phyloP scores from a whole-genome alignment of 768 basidiomycete genomes.

The Trametes villosa region DNA sequence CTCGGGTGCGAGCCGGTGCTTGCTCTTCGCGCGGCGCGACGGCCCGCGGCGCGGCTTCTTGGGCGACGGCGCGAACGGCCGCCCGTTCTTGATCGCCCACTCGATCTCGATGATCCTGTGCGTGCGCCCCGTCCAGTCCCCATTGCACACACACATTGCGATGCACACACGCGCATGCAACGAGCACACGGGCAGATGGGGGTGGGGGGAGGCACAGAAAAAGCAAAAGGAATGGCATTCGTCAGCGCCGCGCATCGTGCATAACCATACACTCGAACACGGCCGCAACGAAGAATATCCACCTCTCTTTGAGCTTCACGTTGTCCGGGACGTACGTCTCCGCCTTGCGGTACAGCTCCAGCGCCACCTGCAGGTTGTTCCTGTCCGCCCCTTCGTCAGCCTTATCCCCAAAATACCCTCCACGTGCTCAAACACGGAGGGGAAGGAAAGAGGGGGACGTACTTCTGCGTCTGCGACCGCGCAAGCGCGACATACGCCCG shows the following conservation, averaged over 20 bases:
- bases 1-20: slow-evolving; percentile 1
- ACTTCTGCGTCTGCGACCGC: slow-evolving; percentile 82
- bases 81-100: slow-evolving; percentile 70
- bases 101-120: slow-evolving; percentile 82
- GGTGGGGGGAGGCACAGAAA: slow-evolving; percentile 12
- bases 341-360: slow-evolving; percentile 83
- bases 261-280: slow-evolving; percentile 64
- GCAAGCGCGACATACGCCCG: slow-evolving; percentile 85
- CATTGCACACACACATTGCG: neutral
- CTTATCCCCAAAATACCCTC: too few species aligned
- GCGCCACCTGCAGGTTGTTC: slow-evolving; percentile 78
- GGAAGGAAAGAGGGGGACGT: slow-evolving; percentile 21
- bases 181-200: neutral
- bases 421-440: neutral
- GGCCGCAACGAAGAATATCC: slow-evolving; percentile 70
- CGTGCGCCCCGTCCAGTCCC: neutral
- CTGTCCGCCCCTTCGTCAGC: too few species aligned
- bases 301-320: slow-evolving; percentile 85
- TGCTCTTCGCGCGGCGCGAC: slow-evolving; percentile 3
- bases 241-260: slow-evolving; percentile 41
- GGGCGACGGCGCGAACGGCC: slow-evolving; percentile 60
- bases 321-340: slow-evolving; percentile 87
- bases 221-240: slow-evolving; percentile 30
- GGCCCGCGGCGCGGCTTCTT: slow-evolving; percentile 27
- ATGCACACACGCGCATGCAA: neutral